Conservation (phyloP, 768 basidiomycete genomes). For the Tephrocybe sp. region DNA sequence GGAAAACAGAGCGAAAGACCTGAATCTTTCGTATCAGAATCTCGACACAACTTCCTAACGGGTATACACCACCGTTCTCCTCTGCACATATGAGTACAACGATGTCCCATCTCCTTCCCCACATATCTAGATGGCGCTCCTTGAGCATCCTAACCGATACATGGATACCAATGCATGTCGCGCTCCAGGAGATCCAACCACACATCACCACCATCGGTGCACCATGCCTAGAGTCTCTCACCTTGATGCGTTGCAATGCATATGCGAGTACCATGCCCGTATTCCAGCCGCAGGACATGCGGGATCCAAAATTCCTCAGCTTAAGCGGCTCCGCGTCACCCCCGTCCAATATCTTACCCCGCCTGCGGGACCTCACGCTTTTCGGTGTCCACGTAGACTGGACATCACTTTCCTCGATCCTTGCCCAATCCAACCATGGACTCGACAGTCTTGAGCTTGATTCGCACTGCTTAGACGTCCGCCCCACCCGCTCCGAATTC, state of each 20-base stretch:
- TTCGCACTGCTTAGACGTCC: conserved; percentile 51
- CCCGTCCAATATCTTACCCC: conserved; percentile 32
- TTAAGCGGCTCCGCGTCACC: conserved; percentile 18
- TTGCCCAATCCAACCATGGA: conserved; percentile 41
- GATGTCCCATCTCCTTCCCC: conserved; percentile 47
- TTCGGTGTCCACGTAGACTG: conserved; percentile 59
- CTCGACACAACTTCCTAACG: conserved; percentile 17
- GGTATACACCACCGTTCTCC: conserved; percentile 36
- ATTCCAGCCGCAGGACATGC: conserved; percentile 41
- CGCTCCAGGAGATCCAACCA: conserved; percentile 42
- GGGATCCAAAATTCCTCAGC: conserved; percentile 31
- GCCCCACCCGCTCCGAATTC: conserved; percentile 47
- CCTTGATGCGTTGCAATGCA: conserved; percentile 60
- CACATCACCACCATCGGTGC: conserved; percentile 31
- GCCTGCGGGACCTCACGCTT: conserved; percentile 45
- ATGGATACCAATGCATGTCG: conserved; percentile 56
- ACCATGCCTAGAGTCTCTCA: conserved; percentile 45
- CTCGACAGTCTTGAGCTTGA: conserved; percentile 41
- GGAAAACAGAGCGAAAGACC: neutral
- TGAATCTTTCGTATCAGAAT: conserved; percentile 20
- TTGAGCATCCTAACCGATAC: conserved; percentile 52
- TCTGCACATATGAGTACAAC: conserved; percentile 42
- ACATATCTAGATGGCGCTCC: conserved; percentile 51
- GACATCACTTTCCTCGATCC: conserved; percentile 33
- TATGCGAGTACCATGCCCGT: conserved; percentile 42